These are phyloP conservation scores for Parathielavia appendiculata DNA, from an alignment of 495 filamentous ascomycete genomes.

Conservation along the genomic window DNA sequence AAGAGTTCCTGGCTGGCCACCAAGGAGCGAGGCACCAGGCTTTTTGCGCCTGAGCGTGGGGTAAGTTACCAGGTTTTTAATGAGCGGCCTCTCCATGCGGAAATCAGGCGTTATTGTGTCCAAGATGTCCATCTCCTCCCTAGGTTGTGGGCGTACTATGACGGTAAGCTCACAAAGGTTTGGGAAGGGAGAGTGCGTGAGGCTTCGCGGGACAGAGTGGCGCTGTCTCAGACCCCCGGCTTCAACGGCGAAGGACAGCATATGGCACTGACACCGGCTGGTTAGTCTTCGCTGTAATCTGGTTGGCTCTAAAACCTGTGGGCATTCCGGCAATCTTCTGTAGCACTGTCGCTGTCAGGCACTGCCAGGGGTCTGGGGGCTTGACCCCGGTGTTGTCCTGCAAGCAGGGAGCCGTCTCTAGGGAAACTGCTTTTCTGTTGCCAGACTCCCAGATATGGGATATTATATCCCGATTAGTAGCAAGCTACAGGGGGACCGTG, in stretches of 20 bases:
- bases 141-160: constrained; percentile 1
- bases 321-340: too few relatives aligned
- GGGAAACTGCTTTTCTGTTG: too few relatives aligned
- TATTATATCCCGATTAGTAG: too few relatives aligned
- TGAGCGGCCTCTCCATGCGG: constrained; percentile 3
- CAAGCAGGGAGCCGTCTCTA: too few relatives aligned
- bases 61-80: constrained; percentile 8
- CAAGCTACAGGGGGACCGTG: too few relatives aligned
- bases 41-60: constrained; percentile 7
- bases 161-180: not conserved
- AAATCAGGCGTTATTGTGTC: not conserved
- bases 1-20: not conserved
- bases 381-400: too few relatives aligned
- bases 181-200: not conserved
- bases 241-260: not conserved
- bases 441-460: too few relatives aligned
- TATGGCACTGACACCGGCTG: not conserved
- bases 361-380: too few relatives aligned
- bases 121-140: constrained; percentile 13
- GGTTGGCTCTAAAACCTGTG: too few relatives aligned
- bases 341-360: too few relatives aligned
- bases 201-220: not conserved
- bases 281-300: not conserved
- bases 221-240: not conserved
- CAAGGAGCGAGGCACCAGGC: not conserved